phyloP scores from a whole-genome alignment of 192 early-diverging fungal species.

The Coemansia sp. region DNA sequence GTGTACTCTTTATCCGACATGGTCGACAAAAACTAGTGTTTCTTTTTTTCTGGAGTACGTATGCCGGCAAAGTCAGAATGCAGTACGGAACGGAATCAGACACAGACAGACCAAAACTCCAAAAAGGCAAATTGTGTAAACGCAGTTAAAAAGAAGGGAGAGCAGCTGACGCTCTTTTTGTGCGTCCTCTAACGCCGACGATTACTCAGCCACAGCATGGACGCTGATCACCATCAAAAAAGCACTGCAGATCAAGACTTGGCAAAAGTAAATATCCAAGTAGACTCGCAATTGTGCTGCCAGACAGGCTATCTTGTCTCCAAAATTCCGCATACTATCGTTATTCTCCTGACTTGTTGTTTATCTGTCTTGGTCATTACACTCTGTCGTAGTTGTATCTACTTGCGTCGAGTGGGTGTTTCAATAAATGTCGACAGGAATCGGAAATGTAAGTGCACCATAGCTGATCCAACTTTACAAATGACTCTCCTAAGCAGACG shows the following conservation, averaged over 20 bases:
- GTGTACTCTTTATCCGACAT: constrained; percentile 38
- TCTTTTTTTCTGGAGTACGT: background rate
- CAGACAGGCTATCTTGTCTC: background rate
- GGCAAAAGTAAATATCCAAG: background rate
- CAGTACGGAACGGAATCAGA: constrained; percentile 7
- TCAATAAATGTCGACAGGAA: constrained; percentile 47
- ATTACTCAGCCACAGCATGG: background rate
- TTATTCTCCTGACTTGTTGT: background rate
- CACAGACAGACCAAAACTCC: background rate
- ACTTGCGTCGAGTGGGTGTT: background rate
- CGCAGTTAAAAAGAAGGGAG: background rate
- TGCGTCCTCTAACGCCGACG: background rate
- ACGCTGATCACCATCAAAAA: constrained; percentile 7
- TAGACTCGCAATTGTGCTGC: background rate
- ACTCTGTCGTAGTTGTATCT: background rate
- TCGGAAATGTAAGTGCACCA: constrained; percentile 45
- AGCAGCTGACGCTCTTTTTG: background rate
- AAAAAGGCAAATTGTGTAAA: background rate
- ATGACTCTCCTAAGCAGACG: background rate
- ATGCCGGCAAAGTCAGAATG: background rate
- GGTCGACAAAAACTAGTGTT: constrained; percentile 4
- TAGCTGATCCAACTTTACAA: background rate
- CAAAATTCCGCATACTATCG: background rate
- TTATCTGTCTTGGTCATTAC: background rate
- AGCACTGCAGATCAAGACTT: background rate